Evolutionary conservation across 75 land plant species (phyloP).

Genomic region (Cryptomeria japonica): DNA sequence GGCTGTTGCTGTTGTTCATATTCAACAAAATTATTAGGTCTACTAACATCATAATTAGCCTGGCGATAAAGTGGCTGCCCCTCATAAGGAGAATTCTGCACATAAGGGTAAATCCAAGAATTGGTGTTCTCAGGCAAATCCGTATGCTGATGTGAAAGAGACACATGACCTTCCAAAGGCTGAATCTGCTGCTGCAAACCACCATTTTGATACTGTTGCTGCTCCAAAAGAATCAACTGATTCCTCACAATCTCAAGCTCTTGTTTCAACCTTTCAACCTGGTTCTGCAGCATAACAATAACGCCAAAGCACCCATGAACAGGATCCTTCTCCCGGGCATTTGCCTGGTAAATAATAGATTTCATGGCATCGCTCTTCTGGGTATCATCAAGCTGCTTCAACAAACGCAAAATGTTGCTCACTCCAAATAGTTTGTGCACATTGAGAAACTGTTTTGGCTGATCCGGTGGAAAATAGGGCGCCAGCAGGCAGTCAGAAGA

Average conservation of each 20-base stretch:
- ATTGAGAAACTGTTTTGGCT: slow-evolving; percentile 21
- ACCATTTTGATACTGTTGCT: not conserved
- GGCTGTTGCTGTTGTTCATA: not conserved
- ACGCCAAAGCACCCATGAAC: slow-evolving; percentile 59
- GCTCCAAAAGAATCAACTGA: not conserved
- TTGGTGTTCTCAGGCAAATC: too few relatives aligned
- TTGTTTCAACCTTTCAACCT: slow-evolving; percentile 16
- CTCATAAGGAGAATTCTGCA: not conserved
- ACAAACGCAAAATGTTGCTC: slow-evolving; percentile 32
- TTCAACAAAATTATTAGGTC: not conserved
- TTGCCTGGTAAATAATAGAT: slow-evolving; percentile 47
- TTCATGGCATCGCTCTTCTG: slow-evolving; percentile 30
- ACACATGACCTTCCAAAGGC: not conserved
- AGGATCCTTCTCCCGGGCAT: slow-evolving; percentile 60
- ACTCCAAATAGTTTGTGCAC: slow-evolving; percentile 47
- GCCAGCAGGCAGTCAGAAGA: slow-evolving; percentile 36
- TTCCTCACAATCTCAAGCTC: slow-evolving; percentile 21
- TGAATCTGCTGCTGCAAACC: not conserved
- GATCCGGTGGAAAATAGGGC: slow-evolving; percentile 46
- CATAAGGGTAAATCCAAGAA: not conserved
- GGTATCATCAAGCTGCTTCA: slow-evolving; percentile 40
- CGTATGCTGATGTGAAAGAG: too few relatives aligned
- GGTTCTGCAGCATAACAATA: slow-evolving; percentile 35
- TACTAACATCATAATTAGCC: not conserved
- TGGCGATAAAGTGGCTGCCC: not conserved